Evolutionary conservation across 2,329 filamentous ascomycete genomes (phyloP).

Genomic region (Geoglossum cookeanum): DNA sequence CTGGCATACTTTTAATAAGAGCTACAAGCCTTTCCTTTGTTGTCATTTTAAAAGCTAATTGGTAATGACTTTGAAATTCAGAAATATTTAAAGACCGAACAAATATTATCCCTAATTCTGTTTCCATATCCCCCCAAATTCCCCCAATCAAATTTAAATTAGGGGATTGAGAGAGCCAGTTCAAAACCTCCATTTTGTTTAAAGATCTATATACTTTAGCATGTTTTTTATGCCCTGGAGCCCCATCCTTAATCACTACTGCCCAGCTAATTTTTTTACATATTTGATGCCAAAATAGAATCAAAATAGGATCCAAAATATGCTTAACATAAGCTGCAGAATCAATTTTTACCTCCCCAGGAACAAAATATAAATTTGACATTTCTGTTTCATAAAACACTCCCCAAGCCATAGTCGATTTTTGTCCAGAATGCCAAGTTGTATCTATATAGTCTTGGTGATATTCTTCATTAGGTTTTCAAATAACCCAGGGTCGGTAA

Average conservation of each 20-base stretch:
- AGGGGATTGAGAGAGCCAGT: not conserved
- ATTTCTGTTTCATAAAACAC: not conserved
- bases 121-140: no score
- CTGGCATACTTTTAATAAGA: not conserved
- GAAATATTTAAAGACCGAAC: not conserved
- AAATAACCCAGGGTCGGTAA: no score
- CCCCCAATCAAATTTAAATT: not conserved
- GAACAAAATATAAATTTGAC: no score
- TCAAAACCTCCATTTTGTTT: not conserved
- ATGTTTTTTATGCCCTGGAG: conserved; percentile 5
- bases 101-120: no score
- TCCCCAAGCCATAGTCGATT: not conserved
- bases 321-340: conserved; percentile 1
- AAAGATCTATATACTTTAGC: not conserved
- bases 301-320: conserved; percentile 1
- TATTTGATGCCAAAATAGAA: conserved; percentile 5
- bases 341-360: conserved; percentile 3
- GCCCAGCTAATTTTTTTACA: conserved; percentile 3
- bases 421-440: not conserved
- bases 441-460: no score
- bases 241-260: conserved; percentile 6
- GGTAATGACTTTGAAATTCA: not conserved
- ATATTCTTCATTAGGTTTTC: no score
- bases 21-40: not conserved
- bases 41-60: not conserved